Percentiles rank a stretch among this genome's conserved stretches.
Evolutionary conservation across 768 basidiomycete species (phyloP).

Genomic region (Mrakia gelida): DNA sequence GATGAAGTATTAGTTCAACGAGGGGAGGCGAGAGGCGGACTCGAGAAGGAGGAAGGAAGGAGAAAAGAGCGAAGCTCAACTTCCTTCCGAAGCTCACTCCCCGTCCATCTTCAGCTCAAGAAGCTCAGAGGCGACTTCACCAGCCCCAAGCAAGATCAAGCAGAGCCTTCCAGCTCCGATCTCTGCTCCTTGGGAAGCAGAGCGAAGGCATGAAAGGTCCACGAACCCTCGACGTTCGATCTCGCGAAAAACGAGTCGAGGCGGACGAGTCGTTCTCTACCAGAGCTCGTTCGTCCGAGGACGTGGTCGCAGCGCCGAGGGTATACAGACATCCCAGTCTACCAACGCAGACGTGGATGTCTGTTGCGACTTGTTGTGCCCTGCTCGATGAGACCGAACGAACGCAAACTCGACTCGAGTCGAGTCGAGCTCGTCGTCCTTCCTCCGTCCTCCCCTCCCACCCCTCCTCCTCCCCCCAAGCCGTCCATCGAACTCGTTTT

Average conservation of each 20-base stretch:
- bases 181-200: background rate
- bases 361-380: too few species aligned
- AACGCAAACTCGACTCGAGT: too few species aligned
- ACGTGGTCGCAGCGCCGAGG: too few species aligned
- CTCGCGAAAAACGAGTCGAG: background rate
- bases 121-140: background rate
- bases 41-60: too few species aligned
- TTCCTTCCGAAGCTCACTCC: too few species aligned
- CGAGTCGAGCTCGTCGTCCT: too few species aligned
- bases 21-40: background rate
- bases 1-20: background rate
- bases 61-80: too few species aligned
- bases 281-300: background rate
- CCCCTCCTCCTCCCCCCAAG: background rate
- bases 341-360: too few species aligned
- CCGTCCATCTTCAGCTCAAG: too few species aligned
- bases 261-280: background rate
- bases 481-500: background rate
- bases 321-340: too few species aligned
- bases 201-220: background rate
- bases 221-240: background rate
- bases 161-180: background rate
- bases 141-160: too few species aligned
- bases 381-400: too few species aligned
- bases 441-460: background rate